These are phyloP conservation scores for Carex arenaria DNA, from an alignment of 202 grass and related monocot species.

Conservation along the genomic window DNA sequence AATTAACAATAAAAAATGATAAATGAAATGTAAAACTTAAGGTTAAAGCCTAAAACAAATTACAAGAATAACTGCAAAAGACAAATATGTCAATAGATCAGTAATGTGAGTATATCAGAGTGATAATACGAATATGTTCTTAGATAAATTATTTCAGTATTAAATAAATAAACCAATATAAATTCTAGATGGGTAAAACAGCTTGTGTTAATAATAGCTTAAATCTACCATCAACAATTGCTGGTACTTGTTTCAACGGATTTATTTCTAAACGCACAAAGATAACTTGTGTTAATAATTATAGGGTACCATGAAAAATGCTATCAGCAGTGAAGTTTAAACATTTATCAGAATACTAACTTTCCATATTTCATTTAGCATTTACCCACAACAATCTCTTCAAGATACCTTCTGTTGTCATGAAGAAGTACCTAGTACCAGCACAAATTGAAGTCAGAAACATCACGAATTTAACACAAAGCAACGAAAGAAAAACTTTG, in stretches of 20 bases:
- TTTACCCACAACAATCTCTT: neutral
- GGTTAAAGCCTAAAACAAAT: neutral
- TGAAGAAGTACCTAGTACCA: no score
- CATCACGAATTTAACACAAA: no score
- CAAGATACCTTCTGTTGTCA: no score
- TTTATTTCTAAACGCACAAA: slow-evolving; percentile 64
- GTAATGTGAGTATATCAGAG: neutral
- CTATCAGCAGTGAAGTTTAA: neutral
- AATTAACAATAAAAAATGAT: neutral
- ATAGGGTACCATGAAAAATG: slow-evolving; percentile 6
- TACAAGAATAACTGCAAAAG: neutral
- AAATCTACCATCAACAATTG: slow-evolving; percentile 78
- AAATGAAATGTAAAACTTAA: neutral
- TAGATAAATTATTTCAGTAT: neutral
- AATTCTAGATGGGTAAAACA: neutral
- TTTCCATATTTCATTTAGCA: neutral
- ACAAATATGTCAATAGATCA: neutral
- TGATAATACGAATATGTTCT: neutral
- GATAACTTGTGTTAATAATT: neutral
- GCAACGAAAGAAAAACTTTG: no score
- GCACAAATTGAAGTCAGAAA: no score
- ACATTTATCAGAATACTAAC: neutral
- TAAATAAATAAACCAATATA: neutral
- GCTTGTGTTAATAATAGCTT: slow-evolving; percentile 44
- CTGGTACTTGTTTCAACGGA: slow-evolving; percentile 74